Conservation (phyloP, 2,329 filamentous ascomycete species). For the Ascochyta clinopodiicola region DNA sequence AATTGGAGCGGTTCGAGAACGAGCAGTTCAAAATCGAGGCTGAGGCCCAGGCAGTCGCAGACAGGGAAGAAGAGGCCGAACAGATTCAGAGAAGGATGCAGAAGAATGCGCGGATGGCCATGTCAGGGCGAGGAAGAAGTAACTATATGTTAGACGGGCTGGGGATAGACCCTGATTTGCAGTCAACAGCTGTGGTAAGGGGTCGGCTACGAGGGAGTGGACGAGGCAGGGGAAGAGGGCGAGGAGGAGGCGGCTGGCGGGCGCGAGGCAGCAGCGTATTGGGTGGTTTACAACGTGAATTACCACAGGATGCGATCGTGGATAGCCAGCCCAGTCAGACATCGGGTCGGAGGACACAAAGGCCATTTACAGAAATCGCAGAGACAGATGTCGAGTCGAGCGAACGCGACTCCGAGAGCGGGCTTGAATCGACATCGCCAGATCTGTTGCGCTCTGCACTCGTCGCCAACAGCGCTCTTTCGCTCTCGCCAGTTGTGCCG, state of each 20-base stretch:
- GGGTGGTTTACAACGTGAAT: neutral
- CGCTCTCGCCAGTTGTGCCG: slow-evolving; percentile 24
- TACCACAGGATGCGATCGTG: slow-evolving; percentile 3
- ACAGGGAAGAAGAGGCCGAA: slow-evolving; percentile 31
- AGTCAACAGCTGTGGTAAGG: neutral
- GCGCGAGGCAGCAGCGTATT: slow-evolving; percentile 2
- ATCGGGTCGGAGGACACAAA: neutral
- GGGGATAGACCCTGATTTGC: slow-evolving; percentile 13
- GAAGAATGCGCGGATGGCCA: slow-evolving; percentile 32
- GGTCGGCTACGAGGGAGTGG: slow-evolving; percentile 20
- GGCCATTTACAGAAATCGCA: neutral
- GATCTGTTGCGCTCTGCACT: slow-evolving; percentile 37
- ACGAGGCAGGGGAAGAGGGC: slow-evolving; percentile 22
- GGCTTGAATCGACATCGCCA: slow-evolving; percentile 24
- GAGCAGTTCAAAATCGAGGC: slow-evolving; percentile 38
- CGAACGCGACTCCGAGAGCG: slow-evolving; percentile 5
- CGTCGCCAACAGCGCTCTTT: slow-evolving; percentile 41
- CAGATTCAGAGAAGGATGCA: slow-evolving; percentile 23
- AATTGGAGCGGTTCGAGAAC: slow-evolving; percentile 45
- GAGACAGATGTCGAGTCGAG: slow-evolving; percentile 22
- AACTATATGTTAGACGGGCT: slow-evolving; percentile 19
- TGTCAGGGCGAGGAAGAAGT: slow-evolving; percentile 12
- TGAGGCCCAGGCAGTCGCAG: slow-evolving; percentile 31
- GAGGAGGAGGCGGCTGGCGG: slow-evolving; percentile 25
- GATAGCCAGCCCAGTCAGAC: slow-evolving; percentile 1